Base-by-base conservation (phyloP, 352 stramenopile species). In the Phytopythium helicoides region DNA sequence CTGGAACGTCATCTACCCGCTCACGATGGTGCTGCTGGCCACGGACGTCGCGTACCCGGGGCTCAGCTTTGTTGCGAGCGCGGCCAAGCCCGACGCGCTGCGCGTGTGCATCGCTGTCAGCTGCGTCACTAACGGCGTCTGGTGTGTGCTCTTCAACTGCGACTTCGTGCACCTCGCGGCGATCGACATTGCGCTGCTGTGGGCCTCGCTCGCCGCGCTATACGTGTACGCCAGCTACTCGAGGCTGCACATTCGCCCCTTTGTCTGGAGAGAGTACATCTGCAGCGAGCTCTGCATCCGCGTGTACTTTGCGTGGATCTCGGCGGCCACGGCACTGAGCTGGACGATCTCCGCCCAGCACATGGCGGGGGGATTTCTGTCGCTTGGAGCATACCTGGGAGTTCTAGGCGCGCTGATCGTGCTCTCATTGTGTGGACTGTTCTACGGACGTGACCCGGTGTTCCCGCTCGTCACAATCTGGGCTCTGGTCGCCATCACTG, bases 291-390 rank as follows among this genome's bases (percentile, higher is more conserved):
- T 90, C 7, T 70, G 64, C 45, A 62, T 88, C n/a, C 73, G 73
- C 1, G 37, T 90, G 3, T 87, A 88, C 54, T 87, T 87, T 45
- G 62, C 74, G 15, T 87, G 74, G 70, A 73, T 86, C 64, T 86
- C 67, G 7, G 70, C 67, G 47, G 71, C 74, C 37, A 62, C 65
- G 2, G 47, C 78, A 33, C 45, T 88, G 33, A 86, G 66, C 58
- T 88, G 76, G 74, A 67, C 70, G 19, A 73, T 84, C 50, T 75
- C 64, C 25, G 33, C 74, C 46, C 68, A 87, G 60, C 49, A 69
- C 15, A 23, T 78, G 22, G 25, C 52, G 0, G 66, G 60, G n/a
- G 75, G 62, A 0, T 66, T 59, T 52, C 58, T 87, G 25, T 64
- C 66, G 11, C 50, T 86, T 22, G 56, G 56, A 7, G 58, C 61